Evolutionary conservation across 805 yeast genomes (phyloP).

Genomic region (Spathaspora passalidarum): DNA sequence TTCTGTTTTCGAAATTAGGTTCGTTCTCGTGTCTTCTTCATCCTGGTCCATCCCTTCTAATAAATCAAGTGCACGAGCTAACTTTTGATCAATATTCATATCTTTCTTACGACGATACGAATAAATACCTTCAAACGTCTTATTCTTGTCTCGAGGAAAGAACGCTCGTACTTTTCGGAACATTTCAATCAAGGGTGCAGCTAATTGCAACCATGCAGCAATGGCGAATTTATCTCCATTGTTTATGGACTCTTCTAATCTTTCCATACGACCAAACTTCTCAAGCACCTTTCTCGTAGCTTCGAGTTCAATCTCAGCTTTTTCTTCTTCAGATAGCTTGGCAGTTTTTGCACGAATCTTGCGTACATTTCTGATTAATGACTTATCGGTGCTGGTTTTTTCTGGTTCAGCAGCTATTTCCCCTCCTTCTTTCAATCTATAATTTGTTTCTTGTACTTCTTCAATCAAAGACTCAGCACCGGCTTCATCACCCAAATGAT

Average conservation of each 20-base stretch:
- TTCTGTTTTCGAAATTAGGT: conserved; percentile 49
- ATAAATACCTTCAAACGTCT: conserved; percentile 65
- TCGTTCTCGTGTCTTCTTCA: conserved; percentile 25
- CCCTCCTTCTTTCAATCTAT: conserved; percentile 1
- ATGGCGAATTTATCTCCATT: conserved; percentile 55
- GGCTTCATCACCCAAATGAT: conserved; percentile 58
- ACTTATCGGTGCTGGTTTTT: conserved; percentile 3
- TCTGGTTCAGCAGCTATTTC: not conserved
- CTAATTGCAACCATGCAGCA: conserved; percentile 78
- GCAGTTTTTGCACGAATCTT: conserved; percentile 11
- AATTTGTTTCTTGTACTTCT: conserved; percentile 42
- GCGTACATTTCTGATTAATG: conserved; percentile 15
- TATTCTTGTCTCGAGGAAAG: conserved; percentile 72
- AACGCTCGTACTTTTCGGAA: conserved; percentile 76
- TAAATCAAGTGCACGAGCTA: conserved; percentile 63
- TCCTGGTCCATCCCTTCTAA: conserved; percentile 51
- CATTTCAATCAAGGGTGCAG: conserved; percentile 77
- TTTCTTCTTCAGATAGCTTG: conserved; percentile 43
- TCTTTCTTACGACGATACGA: conserved; percentile 58
- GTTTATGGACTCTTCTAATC: conserved; percentile 39
- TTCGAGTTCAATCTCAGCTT: conserved; percentile 51
- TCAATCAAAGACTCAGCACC: conserved; percentile 52
- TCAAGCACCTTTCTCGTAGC: conserved; percentile 58
- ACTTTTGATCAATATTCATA: conserved; percentile 68
- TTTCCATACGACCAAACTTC: conserved; percentile 51